phyloP scores from a whole-genome alignment of 805 yeast genomes.

The Starmerella cellae region DNA sequence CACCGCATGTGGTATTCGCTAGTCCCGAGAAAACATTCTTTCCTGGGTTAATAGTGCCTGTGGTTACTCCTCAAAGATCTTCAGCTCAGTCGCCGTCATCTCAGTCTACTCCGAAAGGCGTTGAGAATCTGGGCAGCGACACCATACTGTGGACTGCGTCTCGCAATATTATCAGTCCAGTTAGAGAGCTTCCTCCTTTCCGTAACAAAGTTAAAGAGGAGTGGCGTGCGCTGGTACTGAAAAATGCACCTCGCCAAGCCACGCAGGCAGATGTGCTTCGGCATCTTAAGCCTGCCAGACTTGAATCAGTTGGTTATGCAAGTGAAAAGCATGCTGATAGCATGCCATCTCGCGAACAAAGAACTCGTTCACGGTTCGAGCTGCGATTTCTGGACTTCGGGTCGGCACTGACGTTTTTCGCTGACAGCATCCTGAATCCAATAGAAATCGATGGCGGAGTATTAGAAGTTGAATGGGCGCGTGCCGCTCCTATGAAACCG shows the following conservation, averaged over 20 bases:
- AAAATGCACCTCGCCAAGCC: constrained; percentile 72
- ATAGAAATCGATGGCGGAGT: constrained; percentile 68
- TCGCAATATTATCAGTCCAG: not conserved
- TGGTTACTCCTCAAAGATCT: no score
- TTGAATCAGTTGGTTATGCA: constrained; percentile 4
- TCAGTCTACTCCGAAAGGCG: no score
- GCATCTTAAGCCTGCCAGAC: constrained; percentile 48
- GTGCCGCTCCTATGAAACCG: constrained; percentile 59
- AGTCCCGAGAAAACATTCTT: no score
- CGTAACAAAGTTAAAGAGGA: not conserved
- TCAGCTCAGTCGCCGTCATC: no score
- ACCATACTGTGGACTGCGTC: not conserved
- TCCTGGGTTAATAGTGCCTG: no score
- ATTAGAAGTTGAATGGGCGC: constrained; percentile 88
- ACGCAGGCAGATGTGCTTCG: constrained; percentile 66
- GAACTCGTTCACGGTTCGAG: constrained; percentile 1
- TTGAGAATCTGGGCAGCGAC: no score
- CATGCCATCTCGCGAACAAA: not conserved
- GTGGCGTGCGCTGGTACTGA: constrained; percentile 72
- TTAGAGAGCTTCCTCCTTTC: constrained; percentile 1
- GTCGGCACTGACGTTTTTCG: constrained; percentile 79
- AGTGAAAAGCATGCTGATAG: not conserved
- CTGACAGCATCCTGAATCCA: constrained; percentile 80
- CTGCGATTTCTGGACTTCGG: constrained; percentile 78
- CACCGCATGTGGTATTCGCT: no score